Evolutionary conservation across 345 rosid species (phyloP), one percentile per base, ranked within the genome.

Genomic region (Moricandia moricandioides): DNA sequence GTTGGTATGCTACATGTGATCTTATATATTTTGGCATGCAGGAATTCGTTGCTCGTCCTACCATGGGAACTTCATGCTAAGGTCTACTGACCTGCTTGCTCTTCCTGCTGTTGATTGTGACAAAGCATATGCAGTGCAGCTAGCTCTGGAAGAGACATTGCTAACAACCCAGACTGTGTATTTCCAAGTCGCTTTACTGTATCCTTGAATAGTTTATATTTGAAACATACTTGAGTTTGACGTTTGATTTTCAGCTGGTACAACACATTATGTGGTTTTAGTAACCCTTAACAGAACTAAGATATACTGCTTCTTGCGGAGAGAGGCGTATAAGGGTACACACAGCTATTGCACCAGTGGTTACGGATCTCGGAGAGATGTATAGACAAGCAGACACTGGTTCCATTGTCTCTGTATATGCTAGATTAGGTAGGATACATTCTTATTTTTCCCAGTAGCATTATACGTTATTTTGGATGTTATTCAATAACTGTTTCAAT

Each of bases 21-120:
- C 72, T 67, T 76, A 73, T 65, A 29, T 78, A 56, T 64, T 64
- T 65, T 33, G 78, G 77, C 72, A 80, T 82, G 62, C 76, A 96
- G 99, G 99, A 72, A 82, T 96, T 79, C 92, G 97, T 52, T 96
- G 89, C 81, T 85, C 95, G 34, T 78, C 95, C 73, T 96, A 92
- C 82, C 99, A 96, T 80, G 99, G 99, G 69, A 92, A 96, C 82
- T 92, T 96, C 81, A 96, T 96, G 99, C 81, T 96, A 74, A 89
- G 97, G 72, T 96, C 99, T 78, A 89, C 97, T 8, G 97, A 96
- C 79, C 75, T 96, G 57, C 66, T 96, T 75, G 98, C 99, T 7
- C 98, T 96, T 87, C 98, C 99, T 29, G 97, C 95, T 47, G 95
- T 92, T 65, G 99, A 96, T 77, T 96, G 99, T 82, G 99, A 96